Evolutionary conservation across 257 asterid species (phyloP).

Genomic region (Petrea volubilis): DNA sequence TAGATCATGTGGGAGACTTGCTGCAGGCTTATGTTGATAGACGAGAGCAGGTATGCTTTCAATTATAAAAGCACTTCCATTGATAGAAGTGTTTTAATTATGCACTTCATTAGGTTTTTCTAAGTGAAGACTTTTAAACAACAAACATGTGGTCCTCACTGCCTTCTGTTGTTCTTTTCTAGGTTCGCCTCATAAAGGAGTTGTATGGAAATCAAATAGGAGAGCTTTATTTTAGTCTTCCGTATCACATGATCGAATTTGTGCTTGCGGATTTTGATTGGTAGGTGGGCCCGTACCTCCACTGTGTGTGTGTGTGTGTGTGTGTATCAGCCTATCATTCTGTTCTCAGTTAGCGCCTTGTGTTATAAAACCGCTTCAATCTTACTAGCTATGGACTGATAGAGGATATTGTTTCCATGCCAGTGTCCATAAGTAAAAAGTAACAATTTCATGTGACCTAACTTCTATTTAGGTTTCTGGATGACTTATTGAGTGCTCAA

Average conservation of each 20-base stretch:
- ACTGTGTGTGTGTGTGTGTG: constrained; percentile 12
- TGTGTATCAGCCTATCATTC: background rate
- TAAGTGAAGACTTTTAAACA: constrained; percentile 8
- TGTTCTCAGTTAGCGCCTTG: background rate
- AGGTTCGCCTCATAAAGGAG: constrained; percentile 95
- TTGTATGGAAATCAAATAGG: constrained; percentile 93
- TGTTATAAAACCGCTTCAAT: background rate
- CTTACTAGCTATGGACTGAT: background rate
- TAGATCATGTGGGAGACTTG: constrained; percentile 87
- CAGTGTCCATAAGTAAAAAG: background rate
- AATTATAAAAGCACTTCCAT: background rate
- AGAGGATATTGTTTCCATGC: background rate
- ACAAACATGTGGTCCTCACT: constrained; percentile 3
- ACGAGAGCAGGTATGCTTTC: constrained; percentile 81
- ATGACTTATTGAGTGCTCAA: background rate
- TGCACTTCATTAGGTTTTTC: constrained; percentile 1
- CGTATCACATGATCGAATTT: constrained; percentile 82
- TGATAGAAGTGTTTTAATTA: background rate
- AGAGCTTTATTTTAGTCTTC: constrained; percentile 91
- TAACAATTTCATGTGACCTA: background rate
- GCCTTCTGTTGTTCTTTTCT: constrained; percentile 35
- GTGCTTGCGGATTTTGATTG: constrained; percentile 75
- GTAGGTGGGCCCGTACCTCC: constrained; percentile 43
- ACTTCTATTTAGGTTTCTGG: background rate
- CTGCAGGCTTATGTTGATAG: constrained; percentile 96